A percentile compares a stretch with the other conserved stretches of the same genome.
These are phyloP conservation scores for Rhizomucor pusillus DNA, from an alignment of 371 early-diverging fungal genomes.

Conservation along the genomic window DNA sequence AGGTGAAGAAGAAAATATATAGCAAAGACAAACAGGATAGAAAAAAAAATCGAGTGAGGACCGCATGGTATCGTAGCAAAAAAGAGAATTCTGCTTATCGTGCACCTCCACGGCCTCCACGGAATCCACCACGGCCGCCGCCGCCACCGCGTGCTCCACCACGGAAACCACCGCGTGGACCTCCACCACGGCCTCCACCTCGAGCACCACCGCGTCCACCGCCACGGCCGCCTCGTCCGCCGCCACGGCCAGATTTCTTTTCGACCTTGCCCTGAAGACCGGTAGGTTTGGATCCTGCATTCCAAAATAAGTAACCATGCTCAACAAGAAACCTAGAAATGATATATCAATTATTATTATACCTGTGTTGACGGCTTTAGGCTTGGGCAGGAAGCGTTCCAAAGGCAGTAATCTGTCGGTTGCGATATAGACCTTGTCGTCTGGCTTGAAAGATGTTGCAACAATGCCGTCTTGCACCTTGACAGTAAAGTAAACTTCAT, in stretches of 20 bases:
- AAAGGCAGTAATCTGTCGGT: conserved; percentile 93
- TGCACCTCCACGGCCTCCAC: no score
- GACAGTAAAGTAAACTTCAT: conserved; percentile 96
- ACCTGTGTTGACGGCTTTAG: conserved; percentile 71
- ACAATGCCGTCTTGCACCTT: conserved; percentile 93
- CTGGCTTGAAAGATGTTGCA: conserved; percentile 86
- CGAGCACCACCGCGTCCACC: conserved; percentile 26
- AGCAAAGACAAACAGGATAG: no score
- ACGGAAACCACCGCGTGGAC: conserved; percentile 21
- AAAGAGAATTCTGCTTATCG: no score
- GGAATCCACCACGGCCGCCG: conserved; percentile 9
- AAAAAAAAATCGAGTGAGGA: no score
- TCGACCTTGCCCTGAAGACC: conserved; percentile 50
- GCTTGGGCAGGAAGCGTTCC: conserved; percentile 97
- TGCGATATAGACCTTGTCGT: conserved; percentile 91
- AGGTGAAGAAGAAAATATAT: no score
- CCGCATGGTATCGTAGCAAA: no score
- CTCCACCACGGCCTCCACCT: conserved; percentile 10
- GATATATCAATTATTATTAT: conserved; percentile 7
- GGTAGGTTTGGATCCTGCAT: conserved; percentile 33
- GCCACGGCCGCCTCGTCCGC: conserved; percentile 26
- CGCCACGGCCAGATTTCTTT: conserved; percentile 30
- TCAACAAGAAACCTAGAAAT: not conserved
- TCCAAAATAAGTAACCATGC: not conserved
- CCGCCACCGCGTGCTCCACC: conserved; percentile 23